Evolutionary conservation across 2,329 filamentous ascomycete species (phyloP).

Genomic region (Alternaria incomplexa): DNA sequence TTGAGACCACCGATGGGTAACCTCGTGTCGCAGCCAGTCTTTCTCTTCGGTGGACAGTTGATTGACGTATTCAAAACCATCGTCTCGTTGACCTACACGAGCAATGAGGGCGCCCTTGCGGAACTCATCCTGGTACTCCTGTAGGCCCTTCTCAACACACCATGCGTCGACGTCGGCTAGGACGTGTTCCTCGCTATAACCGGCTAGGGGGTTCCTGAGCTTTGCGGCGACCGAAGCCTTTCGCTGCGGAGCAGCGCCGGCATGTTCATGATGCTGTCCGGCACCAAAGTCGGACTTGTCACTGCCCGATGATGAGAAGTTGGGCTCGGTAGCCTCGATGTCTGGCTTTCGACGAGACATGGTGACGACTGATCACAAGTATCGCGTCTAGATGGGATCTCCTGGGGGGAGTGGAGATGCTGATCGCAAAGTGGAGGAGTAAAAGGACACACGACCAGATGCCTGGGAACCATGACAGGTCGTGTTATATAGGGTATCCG

Average conservation of each 20-base stretch:
- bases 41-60: constrained; percentile 63
- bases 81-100: constrained; percentile 53
- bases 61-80: constrained; percentile 55
- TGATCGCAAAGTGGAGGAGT: constrained; percentile 11
- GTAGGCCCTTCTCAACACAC: constrained; percentile 56
- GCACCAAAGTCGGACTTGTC: constrained; percentile 30
- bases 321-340: constrained; percentile 35
- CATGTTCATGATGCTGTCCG: constrained; percentile 29
- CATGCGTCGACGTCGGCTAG: constrained; percentile 63
- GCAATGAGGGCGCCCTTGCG: constrained; percentile 60
- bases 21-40: constrained; percentile 64
- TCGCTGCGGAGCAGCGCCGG: constrained; percentile 14
- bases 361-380: background rate
- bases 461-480: background rate
- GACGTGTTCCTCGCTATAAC: constrained; percentile 59
- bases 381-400: background rate
- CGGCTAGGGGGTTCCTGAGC: constrained; percentile 62
- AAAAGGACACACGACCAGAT: background rate
- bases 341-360: constrained; percentile 34
- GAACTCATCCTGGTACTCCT: constrained; percentile 57
- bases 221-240: constrained; percentile 33
- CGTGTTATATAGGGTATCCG: constrained; percentile 20
- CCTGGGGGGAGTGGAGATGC: background rate
- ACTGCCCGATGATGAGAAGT: constrained; percentile 26
- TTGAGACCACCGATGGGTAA: constrained; percentile 72